phyloP scores from a whole-genome alignment of 2,329 filamentous ascomycete genomes.

The Aspergillus caelatus region DNA sequence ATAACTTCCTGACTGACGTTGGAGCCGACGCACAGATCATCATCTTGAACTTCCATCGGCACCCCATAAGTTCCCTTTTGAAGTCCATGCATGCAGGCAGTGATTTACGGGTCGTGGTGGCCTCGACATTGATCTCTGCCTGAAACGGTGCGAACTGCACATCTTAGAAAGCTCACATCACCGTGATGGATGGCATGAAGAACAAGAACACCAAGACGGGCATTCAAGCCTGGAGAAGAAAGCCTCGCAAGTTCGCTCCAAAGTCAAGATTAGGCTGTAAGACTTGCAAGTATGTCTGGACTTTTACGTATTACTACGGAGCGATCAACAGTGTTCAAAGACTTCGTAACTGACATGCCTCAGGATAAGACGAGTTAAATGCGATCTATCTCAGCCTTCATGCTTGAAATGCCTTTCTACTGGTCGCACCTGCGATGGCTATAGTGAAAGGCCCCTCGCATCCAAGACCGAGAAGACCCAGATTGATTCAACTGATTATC shows the following conservation, averaged over 20 bases:
- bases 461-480: not conserved
- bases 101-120: conserved; percentile 1
- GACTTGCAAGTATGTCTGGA: conserved; percentile 45
- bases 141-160: conserved; percentile 1
- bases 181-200: conserved; percentile 4
- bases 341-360: not conserved
- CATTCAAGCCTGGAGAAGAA: conserved; percentile 42
- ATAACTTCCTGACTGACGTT: not conserved
- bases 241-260: conserved; percentile 41
- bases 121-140: not conserved
- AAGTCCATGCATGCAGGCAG: not conserved
- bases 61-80: not conserved
- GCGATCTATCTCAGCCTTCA: conserved; percentile 38
- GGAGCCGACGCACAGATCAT: conserved; percentile 6
- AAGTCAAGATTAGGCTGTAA: conserved; percentile 46
- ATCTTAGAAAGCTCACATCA: not conserved
- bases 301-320: conserved; percentile 3
- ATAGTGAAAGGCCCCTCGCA: conserved; percentile 20
- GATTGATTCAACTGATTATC: not conserved
- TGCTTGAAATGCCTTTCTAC: conserved; percentile 43
- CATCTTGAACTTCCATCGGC: conserved; percentile 1
- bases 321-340: not conserved
- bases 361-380: conserved; percentile 45
- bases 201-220: conserved; percentile 17
- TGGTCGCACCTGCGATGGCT: conserved; percentile 44